Evolutionary conservation across 495 filamentous ascomycete genomes (phyloP), one percentile per base, ranked within the genome.

Genomic region (Amorphotheca resinae): DNA sequence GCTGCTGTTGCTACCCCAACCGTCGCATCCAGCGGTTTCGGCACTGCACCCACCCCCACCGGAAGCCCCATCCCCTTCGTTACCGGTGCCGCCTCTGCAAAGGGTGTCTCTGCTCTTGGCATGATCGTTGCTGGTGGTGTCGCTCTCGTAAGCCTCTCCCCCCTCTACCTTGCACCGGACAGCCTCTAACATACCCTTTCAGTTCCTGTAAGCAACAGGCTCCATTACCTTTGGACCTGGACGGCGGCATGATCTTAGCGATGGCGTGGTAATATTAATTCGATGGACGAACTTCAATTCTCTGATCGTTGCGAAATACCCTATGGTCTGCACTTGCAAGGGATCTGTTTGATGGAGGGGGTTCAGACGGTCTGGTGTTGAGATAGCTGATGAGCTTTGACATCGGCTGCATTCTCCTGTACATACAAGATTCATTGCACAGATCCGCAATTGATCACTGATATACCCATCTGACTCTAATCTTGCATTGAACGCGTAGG

Each of bases 111-210:
- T 21, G 47, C 44, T 18, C 33, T 54, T 34, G 50, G 47, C 33
- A 40, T 53, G 40, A 32, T 50, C 26, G 42, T 57, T 45, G 54
- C 51, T 39, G 54, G 48, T 34, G 50, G 42, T 50, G 37, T 57
- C 28, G 50, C 50, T 51, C 54, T 54, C 33, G 49, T 56, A 45
- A 23, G 46, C 48, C 23, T 20, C 15, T 23, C 0, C 23, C 9
- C 23, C 9, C 17, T 17, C 20, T 23, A 31, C 22, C 15, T 9
- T 9, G 5, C 31, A 17, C n/a, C 7, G 9, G 12, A n/a, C n/a
- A n/a, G n/a, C n/a, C 2, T 1, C 45, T 49, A 44, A 51, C 41
- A 26, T 26, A 9, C 1, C 11, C n/a, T 11, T 22, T 17, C 17
- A 55, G 52, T 44, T 55, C 49, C 38, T 55, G 18, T 55, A 51